Conservation (phyloP, 139 green algal species). For the Chlamydomonas urium region DNA sequence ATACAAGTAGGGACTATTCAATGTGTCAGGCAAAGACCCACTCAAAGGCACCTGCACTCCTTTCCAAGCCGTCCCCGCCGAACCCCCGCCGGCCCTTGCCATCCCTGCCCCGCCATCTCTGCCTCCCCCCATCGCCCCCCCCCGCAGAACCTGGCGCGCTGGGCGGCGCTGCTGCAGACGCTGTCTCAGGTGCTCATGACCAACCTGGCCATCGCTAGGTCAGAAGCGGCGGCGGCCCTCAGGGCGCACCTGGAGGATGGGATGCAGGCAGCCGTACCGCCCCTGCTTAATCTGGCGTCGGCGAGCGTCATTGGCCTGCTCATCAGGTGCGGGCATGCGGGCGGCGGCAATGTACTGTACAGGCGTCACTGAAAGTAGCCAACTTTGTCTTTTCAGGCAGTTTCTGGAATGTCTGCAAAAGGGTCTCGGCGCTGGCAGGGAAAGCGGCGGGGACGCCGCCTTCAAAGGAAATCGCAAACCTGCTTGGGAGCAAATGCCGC, state of each 20-base stretch:
- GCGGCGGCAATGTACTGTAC: no score
- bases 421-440: no score
- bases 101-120: background rate
- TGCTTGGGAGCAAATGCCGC: no score
- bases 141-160: conserved; percentile 3
- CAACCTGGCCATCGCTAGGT: conserved; percentile 25
- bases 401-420: no score
- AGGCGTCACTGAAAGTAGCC: no score
- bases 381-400: no score
- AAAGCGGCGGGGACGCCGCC: no score
- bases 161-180: conserved; percentile 24
- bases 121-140: no score
- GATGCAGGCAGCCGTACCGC: conserved; percentile 8
- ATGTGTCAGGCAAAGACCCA: background rate
- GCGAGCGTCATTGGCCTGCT: conserved; percentile 16
- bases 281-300: conserved; percentile 22
- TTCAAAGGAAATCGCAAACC: no score
- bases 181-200: conserved; percentile 18
- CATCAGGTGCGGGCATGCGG: conserved; percentile 2
- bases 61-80: background rate
- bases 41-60: background rate
- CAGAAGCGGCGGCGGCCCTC: conserved; percentile 21
- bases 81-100: background rate
- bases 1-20: background rate
- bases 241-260: conserved; percentile 9